A percentile compares a stretch with the other conserved stretches of the same genome.
phyloP scores from a whole-genome alignment of 257 asterid species.

The Solanum neorickii region DNA sequence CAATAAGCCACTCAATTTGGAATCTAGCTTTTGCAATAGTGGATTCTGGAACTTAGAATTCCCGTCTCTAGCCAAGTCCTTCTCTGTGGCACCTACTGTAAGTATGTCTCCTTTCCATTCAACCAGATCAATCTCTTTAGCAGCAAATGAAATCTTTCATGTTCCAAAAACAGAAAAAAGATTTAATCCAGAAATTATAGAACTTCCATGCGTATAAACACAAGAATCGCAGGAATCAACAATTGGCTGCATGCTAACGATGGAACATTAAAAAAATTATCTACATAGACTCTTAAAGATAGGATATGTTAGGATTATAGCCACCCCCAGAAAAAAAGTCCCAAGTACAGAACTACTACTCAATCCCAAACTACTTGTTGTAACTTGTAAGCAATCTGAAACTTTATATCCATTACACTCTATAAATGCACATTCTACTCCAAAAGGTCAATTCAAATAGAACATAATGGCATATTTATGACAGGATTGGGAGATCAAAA shows the following conservation, averaged over 20 bases:
- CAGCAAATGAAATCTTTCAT: conserved; percentile 63
- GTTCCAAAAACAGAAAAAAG: background rate
- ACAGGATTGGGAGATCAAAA: background rate
- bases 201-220: background rate
- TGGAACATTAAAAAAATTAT: background rate
- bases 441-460: background rate
- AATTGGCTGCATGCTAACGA: background rate
- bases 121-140: conserved; percentile 71
- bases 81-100: conserved; percentile 80
- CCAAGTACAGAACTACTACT: background rate
- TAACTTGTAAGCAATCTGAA: background rate
- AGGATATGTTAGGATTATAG: background rate
- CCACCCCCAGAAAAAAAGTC: background rate
- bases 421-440: background rate
- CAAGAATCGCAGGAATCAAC: background rate
- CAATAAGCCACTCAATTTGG: conserved; percentile 58
- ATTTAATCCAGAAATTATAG: background rate
- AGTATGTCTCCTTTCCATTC: conserved; percentile 99
- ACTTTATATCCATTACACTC: background rate
- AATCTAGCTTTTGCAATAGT: conserved; percentile 64
- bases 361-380: background rate
- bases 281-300: background rate
- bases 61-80: conserved; percentile 72
- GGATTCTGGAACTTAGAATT: conserved; percentile 58
- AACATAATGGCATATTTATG: background rate